A percentile compares a stretch with the other conserved stretches of the same genome.
Evolutionary conservation across 345 rosid species (phyloP).

Genomic region (Salix dunnii): DNA sequence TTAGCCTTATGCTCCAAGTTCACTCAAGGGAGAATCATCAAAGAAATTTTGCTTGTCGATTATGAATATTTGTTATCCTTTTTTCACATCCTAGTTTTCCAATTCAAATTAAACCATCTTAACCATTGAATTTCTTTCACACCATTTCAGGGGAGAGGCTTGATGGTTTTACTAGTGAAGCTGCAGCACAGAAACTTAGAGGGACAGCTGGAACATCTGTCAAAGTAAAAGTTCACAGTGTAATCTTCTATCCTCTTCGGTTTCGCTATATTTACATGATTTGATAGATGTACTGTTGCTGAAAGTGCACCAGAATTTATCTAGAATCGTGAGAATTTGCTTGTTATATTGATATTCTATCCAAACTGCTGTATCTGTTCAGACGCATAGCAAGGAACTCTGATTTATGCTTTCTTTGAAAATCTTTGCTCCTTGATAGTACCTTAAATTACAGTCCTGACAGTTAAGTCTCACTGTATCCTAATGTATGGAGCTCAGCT

Average conservation of each 20-base stretch:
- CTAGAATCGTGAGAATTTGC: no score
- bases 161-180: slow-evolving; percentile 67
- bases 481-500: not conserved
- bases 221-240: slow-evolving; percentile 62
- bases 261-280: no score
- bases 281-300: no score
- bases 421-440: no score
- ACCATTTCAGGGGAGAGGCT: slow-evolving; percentile 59
- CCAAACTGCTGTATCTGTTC: not conserved
- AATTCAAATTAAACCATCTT: not conserved
- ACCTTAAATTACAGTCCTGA: not conserved
- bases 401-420: not conserved
- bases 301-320: no score
- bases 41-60: no score
- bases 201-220: slow-evolving; percentile 81
- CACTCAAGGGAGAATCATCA: not conserved
- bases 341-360: no score
- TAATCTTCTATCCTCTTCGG: slow-evolving; percentile 24
- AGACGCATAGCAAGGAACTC: not conserved
- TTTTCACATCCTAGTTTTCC: not conserved
- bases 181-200: slow-evolving; percentile 82
- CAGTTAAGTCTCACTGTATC: not conserved
- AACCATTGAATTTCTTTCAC: slow-evolving; percentile 8
- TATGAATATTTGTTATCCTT: not conserved
- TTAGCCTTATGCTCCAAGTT: not conserved